A percentile compares a stretch with the other conserved stretches of the same genome.
phyloP scores from a whole-genome alignment of 805 yeast genomes.

The Suhomyces canberraensis region DNA sequence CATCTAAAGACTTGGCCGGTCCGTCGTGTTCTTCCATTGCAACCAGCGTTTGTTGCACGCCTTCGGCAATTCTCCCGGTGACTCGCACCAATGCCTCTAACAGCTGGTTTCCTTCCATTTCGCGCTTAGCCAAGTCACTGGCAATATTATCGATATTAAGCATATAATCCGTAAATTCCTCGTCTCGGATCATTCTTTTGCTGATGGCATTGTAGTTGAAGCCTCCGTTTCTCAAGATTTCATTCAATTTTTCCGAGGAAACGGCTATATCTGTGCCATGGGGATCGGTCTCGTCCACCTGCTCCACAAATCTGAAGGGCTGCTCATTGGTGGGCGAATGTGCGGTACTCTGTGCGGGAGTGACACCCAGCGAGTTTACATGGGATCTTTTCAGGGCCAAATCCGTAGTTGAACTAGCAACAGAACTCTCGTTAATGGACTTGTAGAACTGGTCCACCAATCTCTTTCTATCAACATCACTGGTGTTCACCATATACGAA shows the following conservation, averaged over 20 bases:
- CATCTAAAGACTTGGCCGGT: slow-evolving; percentile 1
- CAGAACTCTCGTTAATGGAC: slow-evolving; percentile 17
- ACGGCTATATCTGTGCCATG: not conserved
- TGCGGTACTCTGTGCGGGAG: slow-evolving; percentile 1
- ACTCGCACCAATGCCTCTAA: slow-evolving; percentile 6
- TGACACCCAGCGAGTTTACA: not conserved
- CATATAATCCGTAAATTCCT: slow-evolving; percentile 25
- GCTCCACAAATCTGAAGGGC: slow-evolving; percentile 2
- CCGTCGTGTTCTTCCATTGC: not conserved
- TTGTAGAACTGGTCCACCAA: slow-evolving; percentile 42
- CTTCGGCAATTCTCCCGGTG: slow-evolving; percentile 2
- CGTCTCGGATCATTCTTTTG: slow-evolving; percentile 16
- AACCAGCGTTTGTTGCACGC: slow-evolving; percentile 1
- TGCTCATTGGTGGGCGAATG: slow-evolving; percentile 2
- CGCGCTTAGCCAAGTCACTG: slow-evolving; percentile 11
- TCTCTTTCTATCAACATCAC: slow-evolving; percentile 24
- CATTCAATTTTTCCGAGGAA: slow-evolving; percentile 12
- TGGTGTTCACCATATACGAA: slow-evolving; percentile 1
- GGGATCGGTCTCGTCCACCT: not conserved
- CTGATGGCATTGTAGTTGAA: slow-evolving; percentile 9
- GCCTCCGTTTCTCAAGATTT: slow-evolving; percentile 20
- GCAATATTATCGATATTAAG: slow-evolving; percentile 26
- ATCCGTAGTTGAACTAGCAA: slow-evolving; percentile 1
- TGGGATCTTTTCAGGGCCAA: not conserved
- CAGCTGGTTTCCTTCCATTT: slow-evolving; percentile 2